Evolutionary conservation across 2,329 filamentous ascomycete genomes (phyloP), one percentile per base, ranked within the genome.

Genomic region (Colletotrichum tabaci): DNA sequence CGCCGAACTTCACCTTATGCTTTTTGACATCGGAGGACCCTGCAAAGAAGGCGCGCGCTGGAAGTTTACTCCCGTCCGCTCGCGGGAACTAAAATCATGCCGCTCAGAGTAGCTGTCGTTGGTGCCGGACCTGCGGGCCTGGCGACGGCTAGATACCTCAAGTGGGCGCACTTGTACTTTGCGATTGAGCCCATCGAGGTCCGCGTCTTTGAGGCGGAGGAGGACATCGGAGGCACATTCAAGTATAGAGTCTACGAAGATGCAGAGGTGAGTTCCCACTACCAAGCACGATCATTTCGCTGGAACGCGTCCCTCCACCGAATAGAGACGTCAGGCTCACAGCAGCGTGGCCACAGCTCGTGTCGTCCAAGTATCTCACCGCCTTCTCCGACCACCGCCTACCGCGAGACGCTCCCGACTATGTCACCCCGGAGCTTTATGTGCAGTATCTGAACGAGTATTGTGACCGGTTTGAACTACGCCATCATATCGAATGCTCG

Each of bases 301-400:
- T 52, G 35, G 18, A 21, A 18, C 1, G 35, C 18, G 0, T 26
- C 15, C 38, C 15, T 3, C 8, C 49, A 8, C 52, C 3, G 2
- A 2, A 9, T 15, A n/a, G 2, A 18, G 21, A 26, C 3, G 16
- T 58, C 44, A 56, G 35, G 53, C 66, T 72, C 4, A 72, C 46
- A 12, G 3, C 3, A 46, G 7, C 23, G 3, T 18, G 58, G 5
- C 4, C 13, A 50, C 38, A 72, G 77, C 81, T 81, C 0, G 85
- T 87, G 2, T 86, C 84, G 2, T 87, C 85, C 5, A 86, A 86
- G 73, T 85, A 86, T 56, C 79, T 88, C 12, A 87, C 85, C 0
- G 78, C 83, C 40, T 88, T 87, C 74, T 87, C 86, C 4, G 86
- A 87, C 73, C 85, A 85, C 67, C 82, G 86, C 2, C 79, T 85